Conservation (phyloP, 371 early-diverging fungal species). For the Rhizopus delemar region DNA sequence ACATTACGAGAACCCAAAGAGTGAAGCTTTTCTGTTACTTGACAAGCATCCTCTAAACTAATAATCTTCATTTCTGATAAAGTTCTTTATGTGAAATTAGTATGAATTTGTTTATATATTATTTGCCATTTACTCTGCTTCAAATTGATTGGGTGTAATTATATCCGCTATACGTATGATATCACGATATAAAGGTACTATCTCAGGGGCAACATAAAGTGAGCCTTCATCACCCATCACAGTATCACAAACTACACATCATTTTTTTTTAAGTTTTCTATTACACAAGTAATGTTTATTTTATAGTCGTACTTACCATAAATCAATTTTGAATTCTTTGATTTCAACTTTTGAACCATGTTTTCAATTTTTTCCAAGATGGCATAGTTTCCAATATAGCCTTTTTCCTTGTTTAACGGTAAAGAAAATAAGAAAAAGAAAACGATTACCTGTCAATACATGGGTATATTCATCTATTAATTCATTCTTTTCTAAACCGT, state of each 20-base stretch:
- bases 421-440: not conserved
- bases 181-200: conserved; percentile 75
- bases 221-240: conserved; percentile 91
- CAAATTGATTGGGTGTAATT: conserved; percentile 92
- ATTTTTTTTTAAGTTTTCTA: not conserved
- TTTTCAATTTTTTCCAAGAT: conserved; percentile 64
- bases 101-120: not conserved
- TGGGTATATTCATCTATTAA: conserved; percentile 75
- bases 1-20: conserved; percentile 66
- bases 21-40: conserved; percentile 69
- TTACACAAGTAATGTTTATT: not conserved
- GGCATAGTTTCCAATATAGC: conserved; percentile 81
- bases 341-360: conserved; percentile 54
- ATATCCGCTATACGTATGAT: conserved; percentile 68
- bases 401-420: conserved; percentile 24
- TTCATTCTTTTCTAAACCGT: conserved; percentile 74
- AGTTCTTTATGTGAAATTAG: conserved; percentile 33
- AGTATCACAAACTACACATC: conserved; percentile 78
- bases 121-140: conserved; percentile 70
- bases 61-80: conserved; percentile 66
- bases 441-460: conserved; percentile 67
- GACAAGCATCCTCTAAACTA: conserved; percentile 48
- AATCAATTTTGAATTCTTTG: conserved; percentile 45
- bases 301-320: conserved; percentile 38
- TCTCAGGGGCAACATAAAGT: conserved; percentile 82